Conservation (phyloP, 2,329 filamentous ascomycete genomes). For the Taxawa tesnikishii region DNA sequence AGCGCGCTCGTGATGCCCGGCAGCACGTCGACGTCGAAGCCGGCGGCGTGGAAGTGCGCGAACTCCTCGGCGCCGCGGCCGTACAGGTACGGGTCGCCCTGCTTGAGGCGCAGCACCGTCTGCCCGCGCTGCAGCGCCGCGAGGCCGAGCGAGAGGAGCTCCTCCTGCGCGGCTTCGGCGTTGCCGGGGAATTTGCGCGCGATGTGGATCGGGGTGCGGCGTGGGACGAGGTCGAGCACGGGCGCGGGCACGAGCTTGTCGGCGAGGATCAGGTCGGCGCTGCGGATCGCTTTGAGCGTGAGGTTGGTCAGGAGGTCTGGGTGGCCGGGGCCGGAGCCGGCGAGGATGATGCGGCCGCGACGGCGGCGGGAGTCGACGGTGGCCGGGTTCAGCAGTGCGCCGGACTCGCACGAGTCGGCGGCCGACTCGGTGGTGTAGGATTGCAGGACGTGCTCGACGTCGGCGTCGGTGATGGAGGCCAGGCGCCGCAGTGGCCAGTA, state of each 20-base stretch:
- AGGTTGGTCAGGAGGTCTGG: conserved; percentile 81
- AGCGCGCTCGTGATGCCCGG: conserved; percentile 86
- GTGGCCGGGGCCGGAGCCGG: conserved; percentile 85
- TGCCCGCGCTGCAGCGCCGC: conserved; percentile 56
- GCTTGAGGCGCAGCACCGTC: conserved; percentile 80
- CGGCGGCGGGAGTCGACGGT: conserved; percentile 16
- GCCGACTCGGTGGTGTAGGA: conserved; percentile 46
- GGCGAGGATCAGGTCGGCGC: conserved; percentile 67
- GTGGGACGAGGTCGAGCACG: conserved; percentile 80
- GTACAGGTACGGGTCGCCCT: conserved; percentile 94
- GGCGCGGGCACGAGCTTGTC: conserved; percentile 78
- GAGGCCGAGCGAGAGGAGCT: conserved; percentile 69
- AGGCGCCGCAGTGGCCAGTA: conserved; percentile 89
- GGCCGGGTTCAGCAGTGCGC: conserved; percentile 14
- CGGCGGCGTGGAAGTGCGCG: conserved; percentile 63
- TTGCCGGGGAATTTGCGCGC: conserved; percentile 97
- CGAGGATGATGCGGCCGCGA: conserved; percentile 67
- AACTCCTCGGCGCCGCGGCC: conserved; percentile 91
- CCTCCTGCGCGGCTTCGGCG: conserved; percentile 83
- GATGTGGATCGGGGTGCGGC: conserved; percentile 79
- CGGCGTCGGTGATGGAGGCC: conserved; percentile 64
- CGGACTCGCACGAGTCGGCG: conserved; percentile 11
- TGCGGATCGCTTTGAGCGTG: conserved; percentile 62
- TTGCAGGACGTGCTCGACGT: conserved; percentile 64
- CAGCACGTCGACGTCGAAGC: conserved; percentile 56